Evolutionary conservation across 805 yeast genomes (phyloP).

Genomic region (Wickerhamiella cacticola): DNA sequence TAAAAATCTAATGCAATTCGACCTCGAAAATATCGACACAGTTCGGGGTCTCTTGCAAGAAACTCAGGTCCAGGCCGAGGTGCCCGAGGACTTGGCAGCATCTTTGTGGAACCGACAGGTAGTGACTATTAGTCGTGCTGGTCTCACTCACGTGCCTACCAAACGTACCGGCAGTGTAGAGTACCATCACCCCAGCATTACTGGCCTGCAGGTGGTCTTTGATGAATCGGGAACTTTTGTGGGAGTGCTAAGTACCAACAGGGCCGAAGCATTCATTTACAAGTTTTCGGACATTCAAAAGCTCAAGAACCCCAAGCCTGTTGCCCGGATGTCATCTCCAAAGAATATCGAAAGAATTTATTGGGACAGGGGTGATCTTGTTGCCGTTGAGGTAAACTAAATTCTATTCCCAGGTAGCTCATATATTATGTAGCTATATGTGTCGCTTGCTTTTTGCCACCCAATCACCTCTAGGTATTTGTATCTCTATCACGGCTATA

Average conservation of each 20-base stretch:
- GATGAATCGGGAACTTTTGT: not conserved
- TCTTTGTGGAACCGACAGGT: not conserved
- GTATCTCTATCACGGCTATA: no score
- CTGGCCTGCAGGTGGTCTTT: not conserved
- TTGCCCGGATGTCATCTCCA: not conserved
- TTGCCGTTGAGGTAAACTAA: conserved; percentile 1
- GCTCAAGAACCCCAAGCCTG: not conserved
- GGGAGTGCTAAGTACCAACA: not conserved
- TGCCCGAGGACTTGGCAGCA: not conserved
- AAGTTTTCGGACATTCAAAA: not conserved
- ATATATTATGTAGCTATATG: no score
- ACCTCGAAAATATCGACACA: not conserved
- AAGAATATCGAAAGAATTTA: not conserved
- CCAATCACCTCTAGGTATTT: no score
- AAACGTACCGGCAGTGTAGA: not conserved
- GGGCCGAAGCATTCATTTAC: not conserved
- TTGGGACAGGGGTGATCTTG: not conserved
- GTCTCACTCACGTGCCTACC: not conserved
- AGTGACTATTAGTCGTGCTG: not conserved
- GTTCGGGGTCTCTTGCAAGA: not conserved
- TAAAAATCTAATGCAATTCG: not conserved
- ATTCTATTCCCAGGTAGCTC: no score
- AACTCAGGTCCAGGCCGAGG: not conserved
- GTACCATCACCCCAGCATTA: not conserved
- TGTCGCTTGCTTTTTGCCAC: no score